Evolutionary conservation across 1,139 yeast species (phyloP).

Genomic region (Hemisphaericaspora lyxosophila): DNA sequence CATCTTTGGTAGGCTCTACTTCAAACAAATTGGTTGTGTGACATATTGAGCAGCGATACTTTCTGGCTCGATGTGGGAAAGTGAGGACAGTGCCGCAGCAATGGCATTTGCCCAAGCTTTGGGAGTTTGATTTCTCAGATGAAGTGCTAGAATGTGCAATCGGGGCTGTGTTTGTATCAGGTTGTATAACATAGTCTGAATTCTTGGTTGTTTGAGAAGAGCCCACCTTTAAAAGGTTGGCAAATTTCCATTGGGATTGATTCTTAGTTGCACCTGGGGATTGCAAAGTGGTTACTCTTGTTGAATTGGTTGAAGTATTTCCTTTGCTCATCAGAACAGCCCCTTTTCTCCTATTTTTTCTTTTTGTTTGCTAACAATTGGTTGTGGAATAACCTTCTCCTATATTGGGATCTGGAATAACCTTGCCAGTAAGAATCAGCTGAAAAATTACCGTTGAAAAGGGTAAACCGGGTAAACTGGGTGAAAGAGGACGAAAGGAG

Average conservation of each 20-base stretch:
- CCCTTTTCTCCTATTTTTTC: too few relatives aligned
- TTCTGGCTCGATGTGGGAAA: conserved; percentile 44
- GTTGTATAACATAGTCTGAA: neutral
- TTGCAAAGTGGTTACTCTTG: neutral
- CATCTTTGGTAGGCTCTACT: conserved; percentile 4
- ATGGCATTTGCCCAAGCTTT: conserved; percentile 28
- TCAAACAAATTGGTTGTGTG: conserved; percentile 45
- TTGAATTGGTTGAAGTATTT: neutral
- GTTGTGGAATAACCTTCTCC: too few relatives aligned
- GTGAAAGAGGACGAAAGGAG: too few relatives aligned
- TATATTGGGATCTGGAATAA: too few relatives aligned
- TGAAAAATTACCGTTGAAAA: too few relatives aligned
- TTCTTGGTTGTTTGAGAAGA: neutral
- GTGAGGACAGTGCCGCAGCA: conserved; percentile 66
- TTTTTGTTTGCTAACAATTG: too few relatives aligned
- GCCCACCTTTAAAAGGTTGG: neutral
- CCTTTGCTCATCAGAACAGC: neutral
- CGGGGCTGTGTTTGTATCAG: neutral
- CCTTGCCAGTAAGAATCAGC: too few relatives aligned
- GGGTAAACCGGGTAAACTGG: too few relatives aligned
- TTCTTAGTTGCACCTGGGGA: neutral
- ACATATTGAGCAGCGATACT: conserved; percentile 60
- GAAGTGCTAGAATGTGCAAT: neutral
- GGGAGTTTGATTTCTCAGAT: conserved; percentile 7
- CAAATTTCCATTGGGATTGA: neutral